Evolutionary conservation across 2,329 filamentous ascomycete species (phyloP).

Genomic region (Esteya vermicola): DNA sequence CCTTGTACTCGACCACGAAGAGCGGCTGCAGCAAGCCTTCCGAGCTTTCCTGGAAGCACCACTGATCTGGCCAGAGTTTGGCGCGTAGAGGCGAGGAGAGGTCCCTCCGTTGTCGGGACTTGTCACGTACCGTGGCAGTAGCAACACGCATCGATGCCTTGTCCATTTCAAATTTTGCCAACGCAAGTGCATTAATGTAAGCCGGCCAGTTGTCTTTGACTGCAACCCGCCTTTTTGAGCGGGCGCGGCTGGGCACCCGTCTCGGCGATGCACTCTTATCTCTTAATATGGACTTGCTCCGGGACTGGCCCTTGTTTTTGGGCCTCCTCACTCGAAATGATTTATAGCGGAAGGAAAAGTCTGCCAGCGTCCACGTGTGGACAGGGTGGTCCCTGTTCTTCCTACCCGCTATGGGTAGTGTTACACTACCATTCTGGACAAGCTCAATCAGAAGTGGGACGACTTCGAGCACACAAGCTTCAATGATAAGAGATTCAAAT

Average conservation of each 20-base stretch:
- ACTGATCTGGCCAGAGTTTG: conserved; percentile 3
- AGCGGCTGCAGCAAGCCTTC: conserved; percentile 3
- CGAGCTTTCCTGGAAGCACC: conserved; percentile 3
- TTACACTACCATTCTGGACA: conserved; percentile 4
- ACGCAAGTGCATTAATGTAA: conserved; percentile 1
- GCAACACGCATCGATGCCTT: background rate
- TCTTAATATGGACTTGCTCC: too few species aligned
- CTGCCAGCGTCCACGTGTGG: too few species aligned
- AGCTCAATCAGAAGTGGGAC: conserved; percentile 1
- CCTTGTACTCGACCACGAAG: conserved; percentile 7
- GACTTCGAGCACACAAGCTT: conserved; percentile 4
- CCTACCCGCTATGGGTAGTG: background rate
- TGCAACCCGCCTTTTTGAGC: background rate
- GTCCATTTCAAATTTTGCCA: conserved; percentile 4
- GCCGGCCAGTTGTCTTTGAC: conserved; percentile 1
- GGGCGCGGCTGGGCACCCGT: background rate
- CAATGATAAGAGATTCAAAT: conserved; percentile 5
- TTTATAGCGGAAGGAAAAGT: conserved; percentile 2
- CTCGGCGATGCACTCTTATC: background rate
- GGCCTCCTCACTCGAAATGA: conserved; percentile 3
- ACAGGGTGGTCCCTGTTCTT: too few species aligned
- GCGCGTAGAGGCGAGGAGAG: conserved; percentile 1
- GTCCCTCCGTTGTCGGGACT: background rate
- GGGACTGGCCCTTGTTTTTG: background rate
- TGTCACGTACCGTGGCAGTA: background rate